Percentiles rank a stretch among this genome's conserved stretches.
phyloP scores from a whole-genome alignment of 2,329 filamentous ascomycete genomes.

The Monilinia fructigena region DNA sequence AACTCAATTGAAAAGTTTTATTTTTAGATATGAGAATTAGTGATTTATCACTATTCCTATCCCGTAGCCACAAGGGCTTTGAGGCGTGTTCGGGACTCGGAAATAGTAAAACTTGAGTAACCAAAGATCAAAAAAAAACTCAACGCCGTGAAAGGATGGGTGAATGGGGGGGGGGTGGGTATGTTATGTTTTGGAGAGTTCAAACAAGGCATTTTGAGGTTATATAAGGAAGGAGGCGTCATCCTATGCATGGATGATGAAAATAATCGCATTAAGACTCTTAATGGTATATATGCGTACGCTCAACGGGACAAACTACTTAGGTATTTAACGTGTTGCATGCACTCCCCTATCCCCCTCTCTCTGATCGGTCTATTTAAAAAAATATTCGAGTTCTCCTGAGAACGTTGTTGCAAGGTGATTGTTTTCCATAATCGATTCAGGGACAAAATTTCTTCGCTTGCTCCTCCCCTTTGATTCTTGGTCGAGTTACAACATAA shows the following conservation, averaged over 20 bases:
- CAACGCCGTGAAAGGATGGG: neutral
- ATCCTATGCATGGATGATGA: neutral
- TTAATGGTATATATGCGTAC: neutral
- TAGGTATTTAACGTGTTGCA: neutral
- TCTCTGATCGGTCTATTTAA: neutral
- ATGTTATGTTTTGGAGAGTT: neutral
- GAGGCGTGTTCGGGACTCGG: slow-evolving; percentile 1
- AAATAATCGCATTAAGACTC: neutral
- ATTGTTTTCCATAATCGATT: neutral
- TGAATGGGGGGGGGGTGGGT: too few species aligned
- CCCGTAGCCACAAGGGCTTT: slow-evolving; percentile 5
- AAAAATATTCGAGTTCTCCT: neutral
- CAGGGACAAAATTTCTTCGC: neutral
- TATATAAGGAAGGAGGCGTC: too few species aligned
- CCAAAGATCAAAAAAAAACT: neutral
- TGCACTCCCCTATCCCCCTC: neutral
- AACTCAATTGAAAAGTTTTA: neutral
- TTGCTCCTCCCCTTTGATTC: neutral
- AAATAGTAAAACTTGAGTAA: neutral
- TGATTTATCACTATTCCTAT: neutral
- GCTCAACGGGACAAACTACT: neutral
- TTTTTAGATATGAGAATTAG: neutral
- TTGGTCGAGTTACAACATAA: slow-evolving; percentile 61
- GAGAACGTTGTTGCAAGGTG: neutral
- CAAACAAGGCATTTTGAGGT: neutral